Conservation (phyloP, 2,329 filamentous ascomycete genomes). For the Fusarium fracticaudum region DNA sequence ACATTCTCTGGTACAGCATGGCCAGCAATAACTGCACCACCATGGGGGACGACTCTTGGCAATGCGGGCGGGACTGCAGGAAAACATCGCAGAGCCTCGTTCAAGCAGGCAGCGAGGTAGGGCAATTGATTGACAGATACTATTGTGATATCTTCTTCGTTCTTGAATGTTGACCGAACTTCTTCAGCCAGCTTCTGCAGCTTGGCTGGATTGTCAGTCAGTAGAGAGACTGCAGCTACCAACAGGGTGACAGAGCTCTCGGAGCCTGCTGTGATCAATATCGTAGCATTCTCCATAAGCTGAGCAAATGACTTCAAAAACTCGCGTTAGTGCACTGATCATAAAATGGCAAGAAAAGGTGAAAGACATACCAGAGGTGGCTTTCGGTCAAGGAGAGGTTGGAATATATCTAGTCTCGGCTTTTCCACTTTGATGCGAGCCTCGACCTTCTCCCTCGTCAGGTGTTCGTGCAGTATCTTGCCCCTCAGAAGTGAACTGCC, state of each 20-base stretch:
- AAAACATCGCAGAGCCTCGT: neutral
- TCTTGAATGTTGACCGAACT: neutral
- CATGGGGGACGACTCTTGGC: neutral
- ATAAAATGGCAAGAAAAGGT: accelerated
- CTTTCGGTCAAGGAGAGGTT: neutral
- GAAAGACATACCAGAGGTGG: neutral
- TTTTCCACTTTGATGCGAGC: neutral
- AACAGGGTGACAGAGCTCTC: neutral
- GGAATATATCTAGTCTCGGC: neutral
- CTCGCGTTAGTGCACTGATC: neutral
- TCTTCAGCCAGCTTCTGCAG: neutral
- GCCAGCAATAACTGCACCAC: neutral
- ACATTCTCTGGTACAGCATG: neutral
- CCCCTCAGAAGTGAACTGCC: neutral
- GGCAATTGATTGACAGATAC: neutral
- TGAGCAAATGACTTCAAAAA: neutral
- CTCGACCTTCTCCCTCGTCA: neutral
- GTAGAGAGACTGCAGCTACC: neutral
- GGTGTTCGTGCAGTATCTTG: neutral
- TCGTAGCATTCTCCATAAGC: neutral
- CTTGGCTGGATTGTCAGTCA: neutral
- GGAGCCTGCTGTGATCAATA: neutral
- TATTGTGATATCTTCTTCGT: neutral
- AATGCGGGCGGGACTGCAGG: neutral
- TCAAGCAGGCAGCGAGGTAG: neutral